Evolutionary conservation across 257 asterid genomes (phyloP).

Genomic region (Penstemon newberryi): DNA sequence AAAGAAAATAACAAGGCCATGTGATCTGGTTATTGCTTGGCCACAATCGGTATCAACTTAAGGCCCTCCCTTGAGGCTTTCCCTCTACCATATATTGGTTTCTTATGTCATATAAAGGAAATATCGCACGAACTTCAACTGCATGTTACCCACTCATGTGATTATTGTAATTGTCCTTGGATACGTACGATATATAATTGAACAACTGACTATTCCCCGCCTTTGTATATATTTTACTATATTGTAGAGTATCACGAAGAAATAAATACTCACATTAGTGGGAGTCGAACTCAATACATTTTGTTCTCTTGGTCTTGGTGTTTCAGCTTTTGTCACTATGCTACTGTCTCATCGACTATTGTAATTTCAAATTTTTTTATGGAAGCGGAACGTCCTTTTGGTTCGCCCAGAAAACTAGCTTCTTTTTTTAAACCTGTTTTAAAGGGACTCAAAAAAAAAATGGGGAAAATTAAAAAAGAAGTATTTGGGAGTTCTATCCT

Average conservation of each 20-base stretch:
- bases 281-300: too few species aligned
- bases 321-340: too few species aligned
- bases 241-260: too few species aligned
- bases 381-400: too few species aligned
- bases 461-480: too few species aligned
- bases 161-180: conserved; percentile 40
- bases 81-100: conserved; percentile 27
- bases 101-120: conserved; percentile 30
- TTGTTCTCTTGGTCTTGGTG: too few species aligned
- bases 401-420: too few species aligned
- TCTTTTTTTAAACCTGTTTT: too few species aligned
- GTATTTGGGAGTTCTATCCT: too few species aligned
- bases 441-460: too few species aligned
- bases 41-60: conserved; percentile 44
- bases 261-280: too few species aligned
- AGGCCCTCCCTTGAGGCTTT: conserved; percentile 43
- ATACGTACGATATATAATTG: not conserved
- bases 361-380: conserved; percentile 26
- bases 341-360: too few species aligned
- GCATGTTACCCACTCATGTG: conserved; percentile 80
- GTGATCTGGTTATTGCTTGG: conserved; percentile 79
- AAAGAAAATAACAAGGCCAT: conserved; percentile 52
- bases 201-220: conserved; percentile 41
- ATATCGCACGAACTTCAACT: conserved; percentile 29
- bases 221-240: not conserved